Percentiles rank a stretch among this genome's conserved stretches.
These are phyloP conservation scores for Viridothelium virens DNA, from an alignment of 495 filamentous ascomycete species.

Conservation along the genomic window DNA sequence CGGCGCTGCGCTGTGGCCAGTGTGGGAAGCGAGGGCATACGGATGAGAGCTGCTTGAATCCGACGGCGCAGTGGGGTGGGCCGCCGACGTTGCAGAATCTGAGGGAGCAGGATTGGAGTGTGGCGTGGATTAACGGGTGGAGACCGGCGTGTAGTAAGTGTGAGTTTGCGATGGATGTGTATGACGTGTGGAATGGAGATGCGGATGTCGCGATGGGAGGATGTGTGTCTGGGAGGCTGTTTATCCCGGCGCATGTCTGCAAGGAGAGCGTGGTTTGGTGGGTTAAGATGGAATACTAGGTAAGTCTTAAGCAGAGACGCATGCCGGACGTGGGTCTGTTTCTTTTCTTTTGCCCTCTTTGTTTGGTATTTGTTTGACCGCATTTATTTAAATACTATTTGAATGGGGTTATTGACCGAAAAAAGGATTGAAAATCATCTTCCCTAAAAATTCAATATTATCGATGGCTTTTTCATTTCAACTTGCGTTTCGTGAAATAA, in stretches of 20 bases:
- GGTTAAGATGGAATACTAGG: conserved; percentile 3
- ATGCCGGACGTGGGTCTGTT: not conserved
- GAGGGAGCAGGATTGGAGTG: not conserved
- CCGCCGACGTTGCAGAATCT: conserved; percentile 5
- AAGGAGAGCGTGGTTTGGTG: conserved; percentile 8
- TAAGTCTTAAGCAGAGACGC: not conserved
- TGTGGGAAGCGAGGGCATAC: not conserved
- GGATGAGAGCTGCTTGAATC: not conserved
- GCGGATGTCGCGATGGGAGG: conserved; percentile 4
- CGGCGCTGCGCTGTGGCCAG: not conserved
- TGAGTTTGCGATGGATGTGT: conserved; percentile 10
- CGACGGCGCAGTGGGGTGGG: conserved; percentile 1
- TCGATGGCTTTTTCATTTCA: too few species aligned
- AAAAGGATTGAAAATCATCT: not conserved
- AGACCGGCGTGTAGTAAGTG: conserved; percentile 1
- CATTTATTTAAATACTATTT: not conserved
- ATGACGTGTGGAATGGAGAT: not conserved
- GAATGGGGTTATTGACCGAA: not conserved
- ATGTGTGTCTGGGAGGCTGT: conserved; percentile 3
- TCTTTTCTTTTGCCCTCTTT: not conserved
- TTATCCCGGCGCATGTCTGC: conserved; percentile 1
- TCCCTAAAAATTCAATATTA: too few species aligned
- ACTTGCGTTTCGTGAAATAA: too few species aligned
- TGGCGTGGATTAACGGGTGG: not conserved
- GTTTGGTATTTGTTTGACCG: not conserved